A percentile compares a stretch with the other conserved stretches of the same genome.
phyloP scores from a whole-genome alignment of 2,329 filamentous ascomycete species.

The Phialophora expanda region DNA sequence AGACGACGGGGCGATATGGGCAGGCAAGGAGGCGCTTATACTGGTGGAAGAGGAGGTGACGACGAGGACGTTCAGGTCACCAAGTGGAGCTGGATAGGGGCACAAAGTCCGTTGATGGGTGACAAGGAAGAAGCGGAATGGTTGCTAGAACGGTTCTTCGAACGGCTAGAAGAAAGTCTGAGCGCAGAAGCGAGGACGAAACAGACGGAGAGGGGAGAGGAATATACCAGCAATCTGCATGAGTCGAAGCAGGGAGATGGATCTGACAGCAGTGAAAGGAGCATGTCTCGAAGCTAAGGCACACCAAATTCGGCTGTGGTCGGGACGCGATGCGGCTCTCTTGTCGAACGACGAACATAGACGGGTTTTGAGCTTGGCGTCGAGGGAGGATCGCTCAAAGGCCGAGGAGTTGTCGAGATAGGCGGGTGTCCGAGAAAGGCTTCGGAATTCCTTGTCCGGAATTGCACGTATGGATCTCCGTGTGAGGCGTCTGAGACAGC shows the following conservation, averaged over 20 bases:
- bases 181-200: constrained; percentile 18
- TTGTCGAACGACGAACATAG: background rate
- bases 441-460: background rate
- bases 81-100: constrained; percentile 51
- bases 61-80: background rate
- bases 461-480: background rate
- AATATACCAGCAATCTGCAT: constrained; percentile 20
- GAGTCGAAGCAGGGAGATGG: constrained; percentile 1
- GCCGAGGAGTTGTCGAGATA: background rate
- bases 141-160: constrained; percentile 49
- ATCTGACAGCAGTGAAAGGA: background rate
- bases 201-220: constrained; percentile 24
- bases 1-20: constrained; percentile 1
- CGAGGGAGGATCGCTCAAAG: background rate
- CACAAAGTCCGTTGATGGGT: constrained; percentile 48
- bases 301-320: background rate
- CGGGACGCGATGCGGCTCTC: background rate
- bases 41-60: background rate
- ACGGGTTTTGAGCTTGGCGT: no score
- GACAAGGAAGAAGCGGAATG: constrained; percentile 52
- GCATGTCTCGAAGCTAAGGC: background rate
- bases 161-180: constrained; percentile 48
- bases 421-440: background rate
- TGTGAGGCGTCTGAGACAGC: background rate
- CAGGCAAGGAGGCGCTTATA: constrained; percentile 4